Evolutionary conservation across 2,329 filamentous ascomycete species (phyloP), one percentile per base, ranked within the genome.

Genomic region (Sarocladium strictum): DNA sequence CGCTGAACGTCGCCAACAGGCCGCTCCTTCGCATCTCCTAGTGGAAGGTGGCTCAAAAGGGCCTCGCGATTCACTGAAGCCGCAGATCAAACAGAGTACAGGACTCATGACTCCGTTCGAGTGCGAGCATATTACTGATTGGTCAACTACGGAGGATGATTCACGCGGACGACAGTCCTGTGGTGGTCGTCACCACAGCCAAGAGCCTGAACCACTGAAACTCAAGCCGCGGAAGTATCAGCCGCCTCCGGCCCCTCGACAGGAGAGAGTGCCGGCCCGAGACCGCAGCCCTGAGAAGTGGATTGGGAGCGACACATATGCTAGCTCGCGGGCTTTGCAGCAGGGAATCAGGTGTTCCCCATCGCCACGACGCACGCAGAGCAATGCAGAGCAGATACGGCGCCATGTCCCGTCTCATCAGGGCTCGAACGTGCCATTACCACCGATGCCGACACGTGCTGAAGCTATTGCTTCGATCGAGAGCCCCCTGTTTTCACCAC

Each of bases 401-500:
- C 19, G 23, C 17, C 47, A 51, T 35, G 43, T 5, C 10, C 23
- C 29, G 40, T 10, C 15, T 9, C n/a, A 38, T n/a, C 35, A 32
- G 29, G 29, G n/a, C n/a, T n/a, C 29, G 29, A 12, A 7, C 35
- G 35, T 10, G 43, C n/a, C 17, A 15, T 23, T 23, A 19, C 47
- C 47, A 11, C 19, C 23, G n/a, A 51, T 51, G 27, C 50, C 32
- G 26, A 38, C 50, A 12, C 32, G 29, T 9, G 40, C 53, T 19
- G 38, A 47, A 17, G 53, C 38, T 37, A 55, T 26, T 37, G 54
- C 43, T 43, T 49, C 43, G 26, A 41, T 51, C 33, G 54, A 61
- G 14, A 65, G 60, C 19, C 62, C 64, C 23, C 58, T 63, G 0
- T 78, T 72, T 56, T 77, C 73, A 2, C 76, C 74, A 1, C 63